Percentiles rank a stretch among this genome's conserved stretches.
Conservation (phyloP, 345 rosid genomes). For the Melastoma malabathricum region DNA sequence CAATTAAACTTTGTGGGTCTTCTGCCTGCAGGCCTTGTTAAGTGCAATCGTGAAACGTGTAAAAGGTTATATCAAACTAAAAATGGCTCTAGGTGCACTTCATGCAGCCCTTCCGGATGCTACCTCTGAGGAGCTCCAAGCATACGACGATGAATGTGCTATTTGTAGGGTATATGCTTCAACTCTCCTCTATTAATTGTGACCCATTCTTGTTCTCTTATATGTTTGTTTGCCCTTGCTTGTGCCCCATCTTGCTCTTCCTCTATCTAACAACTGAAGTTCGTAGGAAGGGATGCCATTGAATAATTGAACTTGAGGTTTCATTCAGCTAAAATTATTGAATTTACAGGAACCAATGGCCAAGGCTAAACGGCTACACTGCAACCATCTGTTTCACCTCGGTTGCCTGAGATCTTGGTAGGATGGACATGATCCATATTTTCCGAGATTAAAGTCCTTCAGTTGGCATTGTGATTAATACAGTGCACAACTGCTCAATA, state of each 20-base stretch:
- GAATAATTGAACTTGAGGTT: constrained; percentile 7
- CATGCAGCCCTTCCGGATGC: constrained; percentile 99
- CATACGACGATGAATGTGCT: constrained; percentile 97
- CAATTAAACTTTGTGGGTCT: too few relatives aligned
- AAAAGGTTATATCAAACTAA: constrained; percentile 73
- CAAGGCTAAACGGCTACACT: constrained; percentile 82
- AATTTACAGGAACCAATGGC: constrained; percentile 95
- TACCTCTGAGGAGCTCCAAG: constrained; percentile 66
- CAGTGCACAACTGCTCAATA: constrained; percentile 5
- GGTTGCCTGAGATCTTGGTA: constrained; percentile 99
- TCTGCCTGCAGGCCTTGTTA: constrained; percentile 61
- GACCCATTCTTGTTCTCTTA: constrained; percentile 2
- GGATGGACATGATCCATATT: background rate
- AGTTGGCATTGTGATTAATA: too few relatives aligned
- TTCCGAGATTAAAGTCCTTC: too few relatives aligned
- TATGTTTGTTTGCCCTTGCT: background rate
- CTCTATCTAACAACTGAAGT: background rate
- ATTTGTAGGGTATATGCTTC: constrained; percentile 74
- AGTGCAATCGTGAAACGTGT: constrained; percentile 83
- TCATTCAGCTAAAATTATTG: constrained; percentile 6
- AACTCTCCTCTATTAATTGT: constrained; percentile 3
- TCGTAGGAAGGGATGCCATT: background rate
- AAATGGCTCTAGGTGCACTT: constrained; percentile 74
- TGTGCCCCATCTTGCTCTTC: constrained; percentile 1
- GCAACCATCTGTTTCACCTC: constrained; percentile 94